Evolutionary conservation across 2,329 filamentous ascomycete genomes (phyloP), one percentile per base, ranked within the genome.

Genomic region (Didymosphaeria variabile): DNA sequence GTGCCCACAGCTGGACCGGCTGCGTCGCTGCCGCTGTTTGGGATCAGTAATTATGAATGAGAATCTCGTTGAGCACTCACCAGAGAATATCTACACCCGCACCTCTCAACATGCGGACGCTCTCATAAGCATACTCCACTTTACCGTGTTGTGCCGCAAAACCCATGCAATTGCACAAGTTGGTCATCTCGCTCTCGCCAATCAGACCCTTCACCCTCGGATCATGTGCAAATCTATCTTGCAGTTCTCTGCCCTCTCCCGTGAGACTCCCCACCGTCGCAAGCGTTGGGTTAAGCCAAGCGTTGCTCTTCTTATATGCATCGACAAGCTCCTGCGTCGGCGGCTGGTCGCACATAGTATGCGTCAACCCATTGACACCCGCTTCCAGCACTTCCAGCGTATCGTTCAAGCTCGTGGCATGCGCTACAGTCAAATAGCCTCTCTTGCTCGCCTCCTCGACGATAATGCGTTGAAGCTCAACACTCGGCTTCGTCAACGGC

Each of bases 391-490:
- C 76, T 40, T 79, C 78, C 1, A 82, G 59, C 0, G 80, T 81
- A 58, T 82, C 81, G 3, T 72, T 58, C 6, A 80, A 64, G n/a
- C 66, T 74, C 0, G 73, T 66, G 8, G 80, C 77, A 62, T 83
- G 81, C 0, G 80, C 81, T 10, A 82, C 75, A 5, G 77, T 77
- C 5, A 76, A 55, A 29, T 79, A 74, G 6, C 77, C 76, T 12
- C 77, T 67, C 44, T 68, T 68, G 31, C 77, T 77, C 0, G 81
- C 73, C 54, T 80, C 77, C 5, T 77, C 70, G 38, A 85, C 75
- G 21, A 85, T 74, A 3, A 77, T 78, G 52, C 72, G 77, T 61
- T 86, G 83, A 5, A 86, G 72, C 47, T 80, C 76, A 5, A 81
- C 58, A 0, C 77, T 74, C 0, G 83, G 83, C 36, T 80, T 73